Evolutionary conservation across 2,329 filamentous ascomycete species (phyloP), one percentile per base, ranked within the genome.

Genomic region (Ophiobolus disseminans): DNA sequence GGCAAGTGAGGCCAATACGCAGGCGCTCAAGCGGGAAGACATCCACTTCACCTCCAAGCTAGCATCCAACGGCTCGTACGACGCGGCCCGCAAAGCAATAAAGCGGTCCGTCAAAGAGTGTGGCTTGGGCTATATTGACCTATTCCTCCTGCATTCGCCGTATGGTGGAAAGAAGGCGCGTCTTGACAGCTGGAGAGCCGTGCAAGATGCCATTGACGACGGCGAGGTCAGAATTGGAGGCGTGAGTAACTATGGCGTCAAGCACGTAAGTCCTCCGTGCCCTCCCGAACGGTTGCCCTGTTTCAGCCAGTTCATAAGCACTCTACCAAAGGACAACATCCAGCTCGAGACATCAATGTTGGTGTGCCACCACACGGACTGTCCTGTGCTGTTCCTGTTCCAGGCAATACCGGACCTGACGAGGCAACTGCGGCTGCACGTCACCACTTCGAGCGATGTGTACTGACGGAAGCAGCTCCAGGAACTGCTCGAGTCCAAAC

Each of bases 1-100:
- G 3, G 62, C 72, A 28, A 74, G 73, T 42, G 65, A 62, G 2
- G 73, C 75, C 10, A 83, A 84, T 54, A 75, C 70, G 0, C 61
- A 76, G 0, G 78, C 76, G 0, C 68, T 91, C 21, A 81, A 78
- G 55, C 82, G 90, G 4, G 82, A 86, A 47, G 85, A 92, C 62
- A 77, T 94, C 43, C 90, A 90, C 72, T 92, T 90, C 70, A 94
- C 90, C 0, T 88, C 86, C 26, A 95, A 94, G 75, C 80, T 94
- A 11, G 85, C 84, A 1, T 84, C 80, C 48, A 89, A 86, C 65
- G 78, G 78, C 1, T 80, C 81, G 4, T 93, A 92, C 69, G 81
- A 87, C n/a, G 75, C 77, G 3, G 88, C 88, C 19, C 81, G 86
- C 40, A 76, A 75, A 51, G 86, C 87, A 0, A 89, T 94, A 55